Evolutionary conservation across 1,284 basidiomycete species (phyloP).

Genomic region (Trichosporon asahii): DNA sequence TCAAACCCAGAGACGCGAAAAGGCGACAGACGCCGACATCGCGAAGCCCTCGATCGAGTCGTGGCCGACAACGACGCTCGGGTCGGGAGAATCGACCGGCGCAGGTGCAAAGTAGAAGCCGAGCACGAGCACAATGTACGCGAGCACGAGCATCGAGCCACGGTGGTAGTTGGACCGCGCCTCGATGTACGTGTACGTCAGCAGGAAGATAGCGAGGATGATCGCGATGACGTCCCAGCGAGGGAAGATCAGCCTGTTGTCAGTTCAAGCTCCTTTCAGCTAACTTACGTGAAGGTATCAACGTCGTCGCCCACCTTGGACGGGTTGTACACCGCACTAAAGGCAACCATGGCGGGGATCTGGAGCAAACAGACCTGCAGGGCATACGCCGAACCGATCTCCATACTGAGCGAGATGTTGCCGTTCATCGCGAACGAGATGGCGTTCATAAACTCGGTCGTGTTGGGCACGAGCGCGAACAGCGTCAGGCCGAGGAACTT

Average conservation of each 20-base stretch:
- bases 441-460: constrained; percentile 99
- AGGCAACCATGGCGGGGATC: constrained; percentile 98
- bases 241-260: constrained; percentile 84
- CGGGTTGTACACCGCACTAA: constrained; percentile 88
- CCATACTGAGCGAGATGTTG: constrained; percentile 98
- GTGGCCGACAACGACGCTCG: constrained; percentile 10
- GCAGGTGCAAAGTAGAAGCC: constrained; percentile 72
- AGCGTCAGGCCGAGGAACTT: constrained; percentile 96
- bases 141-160: constrained; percentile 85
- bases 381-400: constrained; percentile 98
- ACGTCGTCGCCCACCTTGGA: constrained; percentile 74
- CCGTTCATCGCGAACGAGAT: constrained; percentile 98
- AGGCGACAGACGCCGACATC: not conserved
- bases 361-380: constrained; percentile 96
- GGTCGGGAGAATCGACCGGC: constrained; percentile 14
- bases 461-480: constrained; percentile 96
- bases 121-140: constrained; percentile 75
- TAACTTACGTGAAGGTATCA: constrained; percentile 77
- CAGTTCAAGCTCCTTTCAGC: not conserved
- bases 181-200: constrained; percentile 99
- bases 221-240: constrained; percentile 97
- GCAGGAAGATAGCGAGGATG: constrained; percentile 88
- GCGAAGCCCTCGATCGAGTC: not conserved
- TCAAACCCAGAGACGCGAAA: not conserved
- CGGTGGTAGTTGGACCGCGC: constrained; percentile 95